Evolutionary conservation across 345 rosid genomes (phyloP).

Genomic region (Melaleuca quinquenervia): DNA sequence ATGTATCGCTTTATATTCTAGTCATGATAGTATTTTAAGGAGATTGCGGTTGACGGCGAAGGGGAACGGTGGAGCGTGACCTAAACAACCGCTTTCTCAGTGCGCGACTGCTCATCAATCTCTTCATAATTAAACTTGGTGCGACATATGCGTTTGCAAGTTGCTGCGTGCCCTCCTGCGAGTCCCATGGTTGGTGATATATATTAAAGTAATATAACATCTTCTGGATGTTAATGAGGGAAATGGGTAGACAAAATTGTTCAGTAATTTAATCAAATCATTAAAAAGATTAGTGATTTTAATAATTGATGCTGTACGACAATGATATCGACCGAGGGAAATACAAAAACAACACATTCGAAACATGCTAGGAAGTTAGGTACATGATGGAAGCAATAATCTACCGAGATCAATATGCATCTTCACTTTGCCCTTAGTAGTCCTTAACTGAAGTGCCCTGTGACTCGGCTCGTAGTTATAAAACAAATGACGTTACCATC

Average conservation of each 20-base stretch:
- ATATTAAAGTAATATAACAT: background rate
- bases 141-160: slow-evolving; percentile 23
- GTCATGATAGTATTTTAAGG: background rate
- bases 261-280: background rate
- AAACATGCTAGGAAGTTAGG: background rate
- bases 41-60: background rate
- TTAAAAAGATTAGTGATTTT: background rate
- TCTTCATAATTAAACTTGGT: slow-evolving; percentile 1
- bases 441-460: background rate
- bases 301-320: background rate
- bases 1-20: background rate
- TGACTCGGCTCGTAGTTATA: background rate
- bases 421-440: background rate
- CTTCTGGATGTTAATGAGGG: background rate
- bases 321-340: background rate
- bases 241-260: background rate
- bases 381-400: background rate
- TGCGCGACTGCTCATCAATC: background rate
- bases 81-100: slow-evolving; percentile 10
- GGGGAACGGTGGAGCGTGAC: slow-evolving; percentile 23
- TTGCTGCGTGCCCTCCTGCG: slow-evolving; percentile 8
- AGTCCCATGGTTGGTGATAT: background rate
- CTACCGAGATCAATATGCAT: background rate
- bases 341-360: background rate
- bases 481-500: background rate